Evolutionary conservation across 768 basidiomycete genomes (phyloP).

Genomic region (Xerocomus brunneocitrinus): DNA sequence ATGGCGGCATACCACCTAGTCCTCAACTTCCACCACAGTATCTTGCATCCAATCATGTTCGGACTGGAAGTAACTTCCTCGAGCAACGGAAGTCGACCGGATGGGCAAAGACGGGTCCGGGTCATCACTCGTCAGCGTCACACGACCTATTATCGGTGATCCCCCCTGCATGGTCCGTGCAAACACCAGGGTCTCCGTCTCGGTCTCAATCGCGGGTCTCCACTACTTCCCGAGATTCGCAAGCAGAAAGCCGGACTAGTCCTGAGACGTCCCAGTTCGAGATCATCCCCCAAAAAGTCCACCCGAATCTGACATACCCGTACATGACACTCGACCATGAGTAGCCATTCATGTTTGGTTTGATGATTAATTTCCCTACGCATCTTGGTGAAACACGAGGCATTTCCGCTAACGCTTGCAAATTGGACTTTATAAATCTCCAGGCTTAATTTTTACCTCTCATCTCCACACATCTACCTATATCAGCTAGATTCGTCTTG

Average conservation of each 20-base stretch:
- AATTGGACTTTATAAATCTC: conserved; percentile 5
- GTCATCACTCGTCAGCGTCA: conserved; percentile 25
- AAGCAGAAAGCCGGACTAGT: conserved; percentile 42
- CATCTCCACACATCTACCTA: conserved; percentile 10
- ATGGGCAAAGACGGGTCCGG: conserved; percentile 16
- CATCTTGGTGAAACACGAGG: conserved; percentile 8
- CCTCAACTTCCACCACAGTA: conserved; percentile 57
- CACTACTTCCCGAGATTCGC: conserved; percentile 20
- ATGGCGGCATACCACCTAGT: conserved; percentile 51
- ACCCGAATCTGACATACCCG: conserved; percentile 48
- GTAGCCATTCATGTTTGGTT: conserved; percentile 15
- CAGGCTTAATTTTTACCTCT: conserved; percentile 5
- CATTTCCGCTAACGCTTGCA: conserved; percentile 10
- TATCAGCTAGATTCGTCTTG: conserved; percentile 14
- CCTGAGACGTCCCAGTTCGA: conserved; percentile 67
- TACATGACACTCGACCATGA: conserved; percentile 51
- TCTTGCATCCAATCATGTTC: conserved; percentile 29
- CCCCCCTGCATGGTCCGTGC: conserved; percentile 9
- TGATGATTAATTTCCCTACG: conserved; percentile 14
- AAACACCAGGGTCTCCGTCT: conserved; percentile 22
- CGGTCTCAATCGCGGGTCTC: conserved; percentile 27
- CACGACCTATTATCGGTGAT: conserved; percentile 25
- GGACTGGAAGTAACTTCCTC: conserved; percentile 30
- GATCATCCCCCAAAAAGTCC: conserved; percentile 48
- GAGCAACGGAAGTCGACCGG: conserved; percentile 23